phyloP scores from a whole-genome alignment of 1,139 yeast species.

The Hemisphaericaspora xylanilytica region DNA sequence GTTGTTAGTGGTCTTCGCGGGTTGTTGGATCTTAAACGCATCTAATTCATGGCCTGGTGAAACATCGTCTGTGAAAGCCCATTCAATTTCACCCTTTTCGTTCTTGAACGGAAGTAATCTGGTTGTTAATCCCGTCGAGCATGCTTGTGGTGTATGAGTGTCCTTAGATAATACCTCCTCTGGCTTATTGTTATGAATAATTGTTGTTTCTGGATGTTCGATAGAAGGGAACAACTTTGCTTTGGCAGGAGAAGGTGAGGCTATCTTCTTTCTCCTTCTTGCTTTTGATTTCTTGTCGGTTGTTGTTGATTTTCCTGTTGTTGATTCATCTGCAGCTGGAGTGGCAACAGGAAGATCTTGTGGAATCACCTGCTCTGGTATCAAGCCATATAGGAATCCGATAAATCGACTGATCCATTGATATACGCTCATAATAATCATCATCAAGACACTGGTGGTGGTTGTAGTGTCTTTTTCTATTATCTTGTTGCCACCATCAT shows the following conservation, averaged over 20 bases:
- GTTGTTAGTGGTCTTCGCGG: background rate
- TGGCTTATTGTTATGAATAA: constrained; percentile 1
- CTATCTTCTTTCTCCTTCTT: background rate
- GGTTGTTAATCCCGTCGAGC: constrained; percentile 51
- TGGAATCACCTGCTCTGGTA: background rate
- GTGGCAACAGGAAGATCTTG: background rate
- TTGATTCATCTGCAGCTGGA: background rate
- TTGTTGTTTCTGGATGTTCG: background rate
- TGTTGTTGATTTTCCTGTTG: background rate
- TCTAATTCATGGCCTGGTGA: constrained; percentile 26
- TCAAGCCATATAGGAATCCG: background rate
- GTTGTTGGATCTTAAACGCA: constrained; percentile 21
- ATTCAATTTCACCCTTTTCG: constrained; percentile 54
- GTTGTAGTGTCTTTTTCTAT: too few relatives aligned
- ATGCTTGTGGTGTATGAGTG: constrained; percentile 17
- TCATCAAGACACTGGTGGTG: background rate
- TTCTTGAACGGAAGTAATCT: constrained; percentile 52
- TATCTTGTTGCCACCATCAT: background rate
- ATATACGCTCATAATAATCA: background rate
- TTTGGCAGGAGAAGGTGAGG: background rate
- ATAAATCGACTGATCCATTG: background rate
- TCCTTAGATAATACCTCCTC: background rate
- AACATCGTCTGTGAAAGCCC: constrained; percentile 50
- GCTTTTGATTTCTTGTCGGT: background rate
- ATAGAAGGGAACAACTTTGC: constrained; percentile 4